phyloP scores from a whole-genome alignment of 1,284 basidiomycete species.

The Mycosarcoma maydis region DNA sequence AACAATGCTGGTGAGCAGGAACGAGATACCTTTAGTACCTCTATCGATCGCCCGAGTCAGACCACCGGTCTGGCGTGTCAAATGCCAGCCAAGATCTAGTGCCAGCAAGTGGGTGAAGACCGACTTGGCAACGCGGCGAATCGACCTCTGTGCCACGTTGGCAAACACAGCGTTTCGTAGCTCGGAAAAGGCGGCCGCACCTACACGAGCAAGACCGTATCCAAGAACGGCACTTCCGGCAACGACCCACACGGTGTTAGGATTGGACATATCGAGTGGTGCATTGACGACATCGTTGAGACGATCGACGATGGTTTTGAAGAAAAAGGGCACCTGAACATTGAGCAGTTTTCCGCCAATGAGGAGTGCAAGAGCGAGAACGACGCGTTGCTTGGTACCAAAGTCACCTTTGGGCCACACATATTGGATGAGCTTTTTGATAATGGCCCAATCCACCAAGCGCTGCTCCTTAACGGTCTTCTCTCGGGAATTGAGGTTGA shows the following conservation, averaged over 20 bases:
- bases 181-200: conserved; percentile 88
- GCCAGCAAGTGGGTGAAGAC: conserved; percentile 92
- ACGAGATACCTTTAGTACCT: conserved; percentile 97
- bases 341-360: conserved; percentile 91
- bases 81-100: conserved; percentile 90
- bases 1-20: conserved; percentile 89
- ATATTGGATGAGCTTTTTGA: conserved; percentile 71
- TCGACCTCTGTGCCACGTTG: conserved; percentile 91
- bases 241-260: conserved; percentile 87
- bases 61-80: conserved; percentile 92
- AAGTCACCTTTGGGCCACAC: conserved; percentile 73
- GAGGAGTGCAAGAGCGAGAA: conserved; percentile 83
- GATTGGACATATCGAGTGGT: conserved; percentile 76
- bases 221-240: conserved; percentile 88
- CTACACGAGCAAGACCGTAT: conserved; percentile 89
- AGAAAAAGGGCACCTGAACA: conserved; percentile 95
- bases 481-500: conserved; percentile 44
- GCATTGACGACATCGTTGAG: conserved; percentile 73
- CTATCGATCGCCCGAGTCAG: conserved; percentile 95
- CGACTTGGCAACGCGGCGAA: conserved; percentile 89
- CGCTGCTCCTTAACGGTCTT: conserved; percentile 56
- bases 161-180: conserved; percentile 95
- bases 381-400: conserved; percentile 75
- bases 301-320: conserved; percentile 89
- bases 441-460: conserved; percentile 71